These are phyloP conservation scores for Leishmania mexicana DNA, from an alignment of 208 protist genomes.

Conservation along the genomic window DNA sequence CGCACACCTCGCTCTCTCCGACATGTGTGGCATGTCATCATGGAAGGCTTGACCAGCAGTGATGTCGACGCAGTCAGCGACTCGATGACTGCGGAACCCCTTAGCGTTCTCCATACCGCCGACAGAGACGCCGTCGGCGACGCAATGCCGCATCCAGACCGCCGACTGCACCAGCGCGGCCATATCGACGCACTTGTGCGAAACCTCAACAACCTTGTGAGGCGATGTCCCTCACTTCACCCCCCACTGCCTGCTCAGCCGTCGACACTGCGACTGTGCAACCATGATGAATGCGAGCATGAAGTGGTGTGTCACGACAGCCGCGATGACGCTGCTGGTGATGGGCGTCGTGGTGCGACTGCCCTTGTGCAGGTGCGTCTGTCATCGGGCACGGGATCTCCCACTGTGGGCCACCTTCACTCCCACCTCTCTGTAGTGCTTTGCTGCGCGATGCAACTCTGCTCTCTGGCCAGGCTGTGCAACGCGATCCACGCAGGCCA, in stretches of 20 bases:
- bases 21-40: slow-evolving; percentile 28
- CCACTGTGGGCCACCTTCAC: not conserved
- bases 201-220: not conserved
- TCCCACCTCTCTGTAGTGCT: not conserved
- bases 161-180: not conserved
- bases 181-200: not conserved
- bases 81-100: not conserved
- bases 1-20: slow-evolving; percentile 19
- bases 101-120: not conserved
- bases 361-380: not conserved
- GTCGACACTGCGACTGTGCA: not conserved
- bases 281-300: not conserved
- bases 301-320: not conserved
- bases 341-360: not conserved
- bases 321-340: not conserved
- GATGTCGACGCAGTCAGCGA: not conserved
- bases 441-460: slow-evolving; percentile 1
- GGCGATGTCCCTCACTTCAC: not conserved
- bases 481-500: not conserved
- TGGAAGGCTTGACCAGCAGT: slow-evolving; percentile 9
- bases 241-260: not conserved
- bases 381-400: not conserved
- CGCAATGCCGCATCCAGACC: not conserved
- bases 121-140: not conserved
- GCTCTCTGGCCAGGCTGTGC: slow-evolving; percentile 1